Evolutionary conservation across 225 moss, liverwort and hornwort genomes (phyloP).

Genomic region (Climacium dendroides): DNA sequence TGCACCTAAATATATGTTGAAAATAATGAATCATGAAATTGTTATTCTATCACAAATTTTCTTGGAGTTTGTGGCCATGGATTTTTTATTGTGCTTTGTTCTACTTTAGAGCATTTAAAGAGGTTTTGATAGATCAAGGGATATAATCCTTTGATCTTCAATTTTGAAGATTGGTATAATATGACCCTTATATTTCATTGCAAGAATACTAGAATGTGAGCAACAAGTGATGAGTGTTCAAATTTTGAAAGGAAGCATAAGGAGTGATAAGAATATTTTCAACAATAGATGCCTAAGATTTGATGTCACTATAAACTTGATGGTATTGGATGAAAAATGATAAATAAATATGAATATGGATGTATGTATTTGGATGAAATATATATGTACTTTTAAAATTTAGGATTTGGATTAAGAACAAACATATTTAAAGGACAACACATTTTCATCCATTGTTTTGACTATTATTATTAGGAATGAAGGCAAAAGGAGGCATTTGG

Average conservation of each 20-base stretch:
- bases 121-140: background rate
- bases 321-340: background rate
- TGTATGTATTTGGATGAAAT: background rate
- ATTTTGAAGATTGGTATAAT: no score
- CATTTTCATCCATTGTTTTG: no score
- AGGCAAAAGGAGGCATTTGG: no score
- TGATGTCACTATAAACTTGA: background rate
- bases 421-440: no score
- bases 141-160: background rate
- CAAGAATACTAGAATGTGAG: background rate
- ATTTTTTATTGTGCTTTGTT: background rate
- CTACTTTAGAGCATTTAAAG: background rate
- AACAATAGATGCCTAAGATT: background rate
- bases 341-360: background rate
- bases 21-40: background rate
- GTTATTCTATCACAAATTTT: background rate
- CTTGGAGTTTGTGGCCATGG: background rate
- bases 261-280: background rate
- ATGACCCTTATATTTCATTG: no score
- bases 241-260: background rate
- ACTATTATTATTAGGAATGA: no score
- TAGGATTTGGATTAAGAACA: background rate
- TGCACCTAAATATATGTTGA: background rate
- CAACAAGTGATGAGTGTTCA: background rate
- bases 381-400: background rate